phyloP scores from a whole-genome alignment of 352 stramenopile species.

The Phytophthora podocarpi region DNA sequence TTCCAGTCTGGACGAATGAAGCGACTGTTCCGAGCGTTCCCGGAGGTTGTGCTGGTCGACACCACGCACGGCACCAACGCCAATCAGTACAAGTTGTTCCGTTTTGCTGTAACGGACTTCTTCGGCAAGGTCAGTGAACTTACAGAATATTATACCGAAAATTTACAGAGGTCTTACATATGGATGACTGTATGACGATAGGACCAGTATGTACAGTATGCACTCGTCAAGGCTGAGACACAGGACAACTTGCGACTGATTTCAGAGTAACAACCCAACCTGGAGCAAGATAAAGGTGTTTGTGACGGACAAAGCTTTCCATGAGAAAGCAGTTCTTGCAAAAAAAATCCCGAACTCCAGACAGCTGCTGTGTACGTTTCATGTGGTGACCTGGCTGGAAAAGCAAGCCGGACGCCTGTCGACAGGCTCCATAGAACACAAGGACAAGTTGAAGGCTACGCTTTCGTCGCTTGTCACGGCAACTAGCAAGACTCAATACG shows the following conservation, averaged over 20 bases:
- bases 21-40: neutral
- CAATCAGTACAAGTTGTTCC: neutral
- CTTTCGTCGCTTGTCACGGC: neutral
- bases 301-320: neutral
- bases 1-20: neutral
- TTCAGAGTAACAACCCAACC: neutral
- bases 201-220: neutral
- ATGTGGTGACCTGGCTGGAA: neutral
- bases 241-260: neutral
- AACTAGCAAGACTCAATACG: neutral
- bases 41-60: neutral
- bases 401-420: neutral
- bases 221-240: neutral
- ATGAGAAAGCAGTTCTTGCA: neutral
- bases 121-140: neutral
- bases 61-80: neutral
- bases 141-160: neutral
- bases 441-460: neutral
- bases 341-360: neutral
- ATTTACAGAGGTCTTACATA: neutral
- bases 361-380: neutral
- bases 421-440: neutral
- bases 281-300: neutral
- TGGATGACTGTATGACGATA: neutral
- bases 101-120: neutral